Evolutionary conservation across 2,329 filamentous ascomycete genomes (phyloP), one percentile per base, ranked within the genome.

Genomic region (Knufia fluminis): DNA sequence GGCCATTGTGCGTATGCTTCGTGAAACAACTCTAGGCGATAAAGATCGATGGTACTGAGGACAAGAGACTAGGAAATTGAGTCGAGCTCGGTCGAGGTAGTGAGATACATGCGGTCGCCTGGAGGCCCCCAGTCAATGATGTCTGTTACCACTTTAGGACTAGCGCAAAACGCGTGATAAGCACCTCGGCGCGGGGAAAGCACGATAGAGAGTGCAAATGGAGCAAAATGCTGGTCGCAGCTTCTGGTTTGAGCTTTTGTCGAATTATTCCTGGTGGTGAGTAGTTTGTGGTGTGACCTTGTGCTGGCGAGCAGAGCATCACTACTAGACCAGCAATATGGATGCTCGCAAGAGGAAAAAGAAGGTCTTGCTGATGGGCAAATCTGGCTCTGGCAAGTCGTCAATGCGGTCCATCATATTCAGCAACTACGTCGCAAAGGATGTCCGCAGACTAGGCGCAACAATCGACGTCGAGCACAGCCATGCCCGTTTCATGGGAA

Each of bases 331-430:
- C 20, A 20, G 2, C 45, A 62, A 23, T 36, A 71, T 71, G 68
- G 69, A 71, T 56, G 61, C 62, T 19, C 66, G 69, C 33, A 72
- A 72, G 61, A 86, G 88, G 74, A 90, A 90, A 76, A 87, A 86
- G 72, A 90, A 90, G 76, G 85, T 90, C 46, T 74, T 90, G 44
- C 73, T 90, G 54, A 90, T 90, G 92, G 92, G 92, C 60, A 96
- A 96, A 73, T 94, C 87, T 55, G 92, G 92, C 48, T 95, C 91
- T 0, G 92, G 92, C 49, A 98, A 98, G 71, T 96, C 90, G 36
- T 96, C 89, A 50, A 98, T 98, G 92, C 80, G 92, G 56, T 92
- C 86, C 63, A 97, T 98, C 64, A 96, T 98, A 66, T 98, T 98
- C 71, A 95, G 87, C 74, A 97, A 97, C 69, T 97, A 96, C 66